Evolutionary conservation across 805 yeast species (phyloP), one percentile per base, ranked within the genome.

Genomic region (Jamesozyma spencerorum): DNA sequence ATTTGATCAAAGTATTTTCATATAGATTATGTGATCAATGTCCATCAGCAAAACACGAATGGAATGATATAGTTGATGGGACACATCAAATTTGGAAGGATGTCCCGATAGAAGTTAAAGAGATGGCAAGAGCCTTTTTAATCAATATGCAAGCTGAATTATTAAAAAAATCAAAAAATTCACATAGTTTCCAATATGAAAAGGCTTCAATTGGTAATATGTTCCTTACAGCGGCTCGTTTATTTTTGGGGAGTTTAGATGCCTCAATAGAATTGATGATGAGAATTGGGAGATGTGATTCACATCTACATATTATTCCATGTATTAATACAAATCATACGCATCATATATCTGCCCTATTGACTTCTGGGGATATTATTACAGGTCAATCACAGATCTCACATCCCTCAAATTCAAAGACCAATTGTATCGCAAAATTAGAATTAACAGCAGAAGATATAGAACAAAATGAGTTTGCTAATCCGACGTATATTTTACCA

Each of bases 311-410:
- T 32, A 85, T 87, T 2, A 58, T 85, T 5, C 95, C 96, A 0
- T 86, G 94, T 46, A 65, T 87, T 31, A 85, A 83, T 53, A 83
- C 95, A 7, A 85, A 81, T 51, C 84, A 83, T 63, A 78, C 88
- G 13, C 85, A 85, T 48, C 94, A 87, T 53, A 86, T 88, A 20
- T 79, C 90, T 37, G 96, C 95, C 0, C 49, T 72, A 22, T 65
- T 88, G 34, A 64, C 65, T 27, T 74, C 85, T 58, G 95, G 94
- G 2, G 66, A 72, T 3, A 67, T 81, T 2, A 79, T 88, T 28
- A 81, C 88, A 0, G 97, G 97, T 11, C 97, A 88, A 58, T 81
- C 90, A 3, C 95, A 87, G 55, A 88, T 88, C 10, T 85, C 95
- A 1, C 97, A 88, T 61, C 97, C 97, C 1, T 60, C 61, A 26